Evolutionary conservation across 257 asterid species (phyloP).

Genomic region (Osmanthus fragrans): DNA sequence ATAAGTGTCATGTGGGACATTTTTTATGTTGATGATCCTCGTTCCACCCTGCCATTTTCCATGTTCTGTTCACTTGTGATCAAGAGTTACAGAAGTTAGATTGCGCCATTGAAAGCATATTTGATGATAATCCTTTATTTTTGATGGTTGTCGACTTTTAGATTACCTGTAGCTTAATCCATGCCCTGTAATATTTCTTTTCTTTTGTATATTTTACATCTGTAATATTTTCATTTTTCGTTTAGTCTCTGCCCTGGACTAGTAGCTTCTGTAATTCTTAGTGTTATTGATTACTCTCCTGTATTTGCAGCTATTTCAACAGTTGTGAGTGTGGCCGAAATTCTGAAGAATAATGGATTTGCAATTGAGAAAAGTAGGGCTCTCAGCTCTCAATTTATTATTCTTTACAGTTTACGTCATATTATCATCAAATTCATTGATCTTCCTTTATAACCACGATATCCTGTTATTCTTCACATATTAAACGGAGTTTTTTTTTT

Average conservation of each 20-base stretch:
- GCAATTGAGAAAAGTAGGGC: constrained; percentile 73
- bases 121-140: background rate
- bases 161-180: background rate
- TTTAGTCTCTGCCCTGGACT: background rate
- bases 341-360: constrained; percentile 72
- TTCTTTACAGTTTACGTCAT: constrained; percentile 8
- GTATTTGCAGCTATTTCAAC: constrained; percentile 65
- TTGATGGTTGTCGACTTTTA: background rate
- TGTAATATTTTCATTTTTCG: background rate
- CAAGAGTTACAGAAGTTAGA: background rate
- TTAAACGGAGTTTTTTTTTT: background rate
- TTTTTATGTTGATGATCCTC: background rate
- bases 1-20: background rate
- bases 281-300: constrained; percentile 6
- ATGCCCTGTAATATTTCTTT: background rate
- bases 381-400: background rate
- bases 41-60: background rate
- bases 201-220: background rate
- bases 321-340: constrained; percentile 76
- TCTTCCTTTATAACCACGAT: background rate
- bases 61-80: background rate
- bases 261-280: too few relatives aligned
- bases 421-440: background rate
- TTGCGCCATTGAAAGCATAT: background rate
- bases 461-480: background rate